phyloP scores from a whole-genome alignment of 306 rosid genomes.

The Gastrolobium bilobum region DNA sequence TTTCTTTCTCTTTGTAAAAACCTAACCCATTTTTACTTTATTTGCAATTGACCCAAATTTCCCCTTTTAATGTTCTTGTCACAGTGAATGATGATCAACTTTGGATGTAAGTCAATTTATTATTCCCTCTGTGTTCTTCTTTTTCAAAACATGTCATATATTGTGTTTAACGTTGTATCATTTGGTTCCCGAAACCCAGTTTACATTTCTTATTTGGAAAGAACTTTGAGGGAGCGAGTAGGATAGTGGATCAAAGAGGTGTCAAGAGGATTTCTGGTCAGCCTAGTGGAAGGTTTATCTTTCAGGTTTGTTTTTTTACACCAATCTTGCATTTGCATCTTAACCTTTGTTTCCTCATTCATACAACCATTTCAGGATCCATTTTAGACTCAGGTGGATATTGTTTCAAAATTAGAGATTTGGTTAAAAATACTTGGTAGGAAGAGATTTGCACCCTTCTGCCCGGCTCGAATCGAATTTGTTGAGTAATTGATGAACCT shows the following conservation, averaged over 20 bases:
- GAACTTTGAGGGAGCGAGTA: constrained; percentile 90
- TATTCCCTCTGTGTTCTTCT: not conserved
- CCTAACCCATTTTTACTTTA: not conserved
- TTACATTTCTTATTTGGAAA: constrained; percentile 91
- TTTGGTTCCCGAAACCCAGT: constrained; percentile 52
- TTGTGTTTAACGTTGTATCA: constrained; percentile 11
- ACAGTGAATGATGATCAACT: constrained; percentile 58
- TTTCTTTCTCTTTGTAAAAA: not conserved
- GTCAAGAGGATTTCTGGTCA: constrained; percentile 76
- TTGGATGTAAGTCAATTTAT: constrained; percentile 53
- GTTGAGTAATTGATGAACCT: too few relatives aligned
- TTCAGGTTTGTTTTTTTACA: constrained; percentile 69
- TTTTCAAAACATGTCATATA: not conserved
- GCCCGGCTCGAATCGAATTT: too few relatives aligned
- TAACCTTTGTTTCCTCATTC: not conserved
- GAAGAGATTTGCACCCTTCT: too few relatives aligned
- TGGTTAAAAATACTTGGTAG: not conserved
- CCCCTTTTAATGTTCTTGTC: constrained; percentile 30
- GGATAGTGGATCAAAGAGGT: constrained; percentile 88
- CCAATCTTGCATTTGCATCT: not conserved
- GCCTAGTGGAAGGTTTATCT: constrained; percentile 82
- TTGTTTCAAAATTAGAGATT: constrained; percentile 7
- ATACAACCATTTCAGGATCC: not conserved
- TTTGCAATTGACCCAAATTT: not conserved
- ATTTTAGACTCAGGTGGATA: constrained; percentile 13